Evolutionary conservation across 2,329 filamentous ascomycete genomes (phyloP), one percentile per base, ranked within the genome.

Genomic region (Aspergillus unguis): DNA sequence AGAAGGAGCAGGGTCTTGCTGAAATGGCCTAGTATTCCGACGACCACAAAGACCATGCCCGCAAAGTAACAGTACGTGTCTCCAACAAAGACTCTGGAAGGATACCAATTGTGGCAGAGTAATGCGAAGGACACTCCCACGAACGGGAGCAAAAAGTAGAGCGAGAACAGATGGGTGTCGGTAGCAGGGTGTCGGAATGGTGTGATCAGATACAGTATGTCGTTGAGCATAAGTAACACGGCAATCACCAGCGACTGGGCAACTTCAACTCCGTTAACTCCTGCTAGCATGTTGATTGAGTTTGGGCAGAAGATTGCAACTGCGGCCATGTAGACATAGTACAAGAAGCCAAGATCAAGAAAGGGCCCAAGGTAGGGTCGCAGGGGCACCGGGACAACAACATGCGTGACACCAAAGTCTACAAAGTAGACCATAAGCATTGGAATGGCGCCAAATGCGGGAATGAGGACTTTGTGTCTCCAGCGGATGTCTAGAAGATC

Each of bases 1-100:
- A 99, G 80, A 46, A 99, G 82, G 51, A 96, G 82, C 42, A 99
- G 81, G 1, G 94, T 99, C 76, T 99, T 99, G 77, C 89, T 95
- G 76, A 99, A 99, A 76, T 99, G 94, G 26, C 94, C 94, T 48
- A 96, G 81, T 66, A 99, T 97, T 58, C 90, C 91, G 59, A 97
- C 94, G 41, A 96, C 92, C 49, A 92, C 94, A 69, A 99, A 99
- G 36, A 97, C 89, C 91, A 99, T 99, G 61, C 94, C 94, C 0
- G 94, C 94, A 72, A 99, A 96, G 76, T 99, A 99, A 80, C 94
- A 99, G 80, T 97, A 99, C 3, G 94, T 99, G 73, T 99, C 94
- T 51, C 94, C 94, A 7, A 97, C 92, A 66, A 99, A 99, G 7
- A 97, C 94, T 64, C 85, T 86, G 26, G 92, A 90, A 0, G 94